Percentiles rank a stretch among this genome's conserved stretches.
Conservation (phyloP, 768 basidiomycete genomes). For the Leccinum uliginosum region DNA sequence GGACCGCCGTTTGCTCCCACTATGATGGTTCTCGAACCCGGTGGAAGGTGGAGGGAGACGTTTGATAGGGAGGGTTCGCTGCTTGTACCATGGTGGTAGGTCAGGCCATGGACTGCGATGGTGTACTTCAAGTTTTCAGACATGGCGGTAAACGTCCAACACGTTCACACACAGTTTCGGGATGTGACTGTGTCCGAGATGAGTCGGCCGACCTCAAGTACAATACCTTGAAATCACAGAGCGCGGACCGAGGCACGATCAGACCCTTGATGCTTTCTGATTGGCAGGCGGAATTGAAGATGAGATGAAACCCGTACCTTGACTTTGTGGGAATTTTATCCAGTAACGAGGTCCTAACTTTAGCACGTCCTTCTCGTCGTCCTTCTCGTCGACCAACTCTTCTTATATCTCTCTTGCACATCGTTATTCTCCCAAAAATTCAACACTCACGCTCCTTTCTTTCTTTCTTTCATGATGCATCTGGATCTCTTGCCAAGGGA, state of each 20-base stretch:
- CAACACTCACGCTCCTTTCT: conserved; percentile 33
- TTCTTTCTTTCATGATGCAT: conserved; percentile 25
- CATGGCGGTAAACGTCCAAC: neutral
- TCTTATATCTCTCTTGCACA: conserved; percentile 17
- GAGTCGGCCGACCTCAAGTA: neutral
- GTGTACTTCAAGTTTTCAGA: conserved; percentile 3
- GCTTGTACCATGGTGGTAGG: conserved; percentile 50
- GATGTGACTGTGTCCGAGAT: neutral
- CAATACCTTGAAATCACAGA: too few species aligned
- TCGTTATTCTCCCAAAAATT: conserved; percentile 15
- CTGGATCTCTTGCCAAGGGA: conserved; percentile 38
- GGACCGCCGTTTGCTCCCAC: conserved; percentile 93
- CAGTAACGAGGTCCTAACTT: conserved; percentile 7
- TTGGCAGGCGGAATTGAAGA: neutral
- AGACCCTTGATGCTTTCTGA: neutral
- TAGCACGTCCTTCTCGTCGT: neutral
- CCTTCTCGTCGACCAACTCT: conserved; percentile 18
- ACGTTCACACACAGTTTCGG: neutral
- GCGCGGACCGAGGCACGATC: neutral
- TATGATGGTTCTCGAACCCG: conserved; percentile 79
- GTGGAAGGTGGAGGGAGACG: conserved; percentile 61
- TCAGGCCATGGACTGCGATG: conserved; percentile 45
- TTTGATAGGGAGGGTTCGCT: conserved; percentile 53
- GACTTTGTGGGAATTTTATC: neutral
- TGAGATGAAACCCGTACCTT: neutral